Evolutionary conservation across 2,329 filamentous ascomycete genomes (phyloP).

Genomic region (Chaetothyriales sp.): DNA sequence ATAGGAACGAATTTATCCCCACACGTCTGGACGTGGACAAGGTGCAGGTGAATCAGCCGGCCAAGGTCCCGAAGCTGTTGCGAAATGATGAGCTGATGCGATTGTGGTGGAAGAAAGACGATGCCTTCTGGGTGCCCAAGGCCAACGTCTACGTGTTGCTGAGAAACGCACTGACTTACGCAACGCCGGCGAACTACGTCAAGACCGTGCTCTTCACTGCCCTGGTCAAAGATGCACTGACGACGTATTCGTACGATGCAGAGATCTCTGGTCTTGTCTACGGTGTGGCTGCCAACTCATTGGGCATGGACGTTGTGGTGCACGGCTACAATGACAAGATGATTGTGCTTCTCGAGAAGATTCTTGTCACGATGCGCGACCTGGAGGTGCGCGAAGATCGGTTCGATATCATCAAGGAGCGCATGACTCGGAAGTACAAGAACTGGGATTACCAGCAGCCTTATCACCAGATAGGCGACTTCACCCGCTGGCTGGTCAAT

Average conservation of each 20-base stretch:
- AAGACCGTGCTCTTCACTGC: constrained; percentile 70
- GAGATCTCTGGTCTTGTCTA: constrained; percentile 84
- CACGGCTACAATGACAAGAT: constrained; percentile 96
- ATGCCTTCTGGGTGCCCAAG: constrained; percentile 95
- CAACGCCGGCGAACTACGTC: constrained; percentile 62
- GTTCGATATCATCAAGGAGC: constrained; percentile 83
- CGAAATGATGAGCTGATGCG: constrained; percentile 67
- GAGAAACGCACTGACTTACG: constrained; percentile 61
- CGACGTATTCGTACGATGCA: constrained; percentile 90
- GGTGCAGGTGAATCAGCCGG: constrained; percentile 66
- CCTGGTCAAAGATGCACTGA: constrained; percentile 72
- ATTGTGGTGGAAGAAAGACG: constrained; percentile 97
- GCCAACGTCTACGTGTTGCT: constrained; percentile 72
- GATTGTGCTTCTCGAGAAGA: constrained; percentile 74
- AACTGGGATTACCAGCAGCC: constrained; percentile 83
- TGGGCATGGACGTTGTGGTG: constrained; percentile 63
- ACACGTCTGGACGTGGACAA: constrained; percentile 87
- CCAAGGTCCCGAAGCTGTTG: constrained; percentile 62
- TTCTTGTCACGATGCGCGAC: constrained; percentile 68
- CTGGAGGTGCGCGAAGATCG: constrained; percentile 72
- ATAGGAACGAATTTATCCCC: constrained; percentile 91
- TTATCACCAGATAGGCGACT: constrained; percentile 75
- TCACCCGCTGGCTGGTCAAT: constrained; percentile 61
- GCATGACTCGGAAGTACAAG: constrained; percentile 56
- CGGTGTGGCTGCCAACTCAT: constrained; percentile 53